Base-by-base conservation (phyloP, 257 asterid genomes). In the Solanum commersonii region DNA sequence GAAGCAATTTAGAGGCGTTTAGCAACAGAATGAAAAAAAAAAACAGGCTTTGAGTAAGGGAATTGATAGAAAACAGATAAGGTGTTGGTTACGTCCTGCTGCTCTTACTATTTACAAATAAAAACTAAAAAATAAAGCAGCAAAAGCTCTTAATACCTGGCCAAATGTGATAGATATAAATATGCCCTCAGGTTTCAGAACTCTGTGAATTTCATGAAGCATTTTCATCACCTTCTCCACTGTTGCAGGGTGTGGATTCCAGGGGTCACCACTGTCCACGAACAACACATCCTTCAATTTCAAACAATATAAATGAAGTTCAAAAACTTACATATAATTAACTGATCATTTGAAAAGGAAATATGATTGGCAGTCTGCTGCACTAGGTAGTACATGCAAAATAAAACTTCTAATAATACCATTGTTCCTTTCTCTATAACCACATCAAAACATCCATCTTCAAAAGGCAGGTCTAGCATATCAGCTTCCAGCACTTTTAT, bases 341-440 rank as follows among this genome's bases (percentile, higher is more conserved):
- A 71, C 63, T 52, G 85, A 68, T 74, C 56, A 52, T 73, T 49
- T 12, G 44, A 25, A 63, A 65, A 81, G 15, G n/a, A 76, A 23
- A 79, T 27, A 46, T 27, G 49, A 84, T 27, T 27, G 42, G 31
- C 65, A 86, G 83, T n/a, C 52, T 44, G 25, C 65, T 79, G 67
- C 84, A 79, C 84, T 78, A 44, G 38, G 67, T 44, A 44, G 38
- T 77, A 40, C 56, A 63, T 79, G 74, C 63, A 84, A 52, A 83
- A 16, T 34, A 49, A 79, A 63, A 74, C 52, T 37, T 88, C 27
- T 38, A 71, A 89, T 23, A 72, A 87, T 97, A 97, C 99, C 99
- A 97, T 97, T 86, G 98, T 95, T 92, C 99, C 99, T 91, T 97
- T 97, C 96, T 97, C 99, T 91, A 97, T 89, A 89, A 97, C 96